A percentile compares a stretch with the other conserved stretches of the same genome.
These are phyloP conservation scores for Exophiala alcalophila DNA, from an alignment of 2,329 filamentous ascomycete species.

Conservation along the genomic window DNA sequence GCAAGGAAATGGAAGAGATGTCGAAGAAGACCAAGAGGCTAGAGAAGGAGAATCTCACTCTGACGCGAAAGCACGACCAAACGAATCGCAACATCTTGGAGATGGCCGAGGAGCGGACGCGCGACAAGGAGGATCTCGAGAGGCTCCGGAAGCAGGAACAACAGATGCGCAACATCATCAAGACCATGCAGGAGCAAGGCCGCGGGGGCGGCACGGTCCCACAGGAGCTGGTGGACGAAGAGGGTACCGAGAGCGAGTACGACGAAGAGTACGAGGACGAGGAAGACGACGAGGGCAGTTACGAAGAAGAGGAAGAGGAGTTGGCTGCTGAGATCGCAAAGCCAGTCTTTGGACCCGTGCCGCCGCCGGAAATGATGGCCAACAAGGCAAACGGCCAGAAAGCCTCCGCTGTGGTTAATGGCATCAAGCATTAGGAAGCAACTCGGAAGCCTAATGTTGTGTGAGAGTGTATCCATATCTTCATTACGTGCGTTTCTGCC, in stretches of 20 bases:
- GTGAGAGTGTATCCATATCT: too few relatives aligned
- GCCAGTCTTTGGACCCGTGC: constrained; percentile 49
- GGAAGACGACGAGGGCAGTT: constrained; percentile 56
- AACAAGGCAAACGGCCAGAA: constrained; percentile 46
- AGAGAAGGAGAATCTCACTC: constrained; percentile 90
- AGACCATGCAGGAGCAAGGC: constrained; percentile 93
- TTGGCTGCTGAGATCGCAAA: constrained; percentile 41
- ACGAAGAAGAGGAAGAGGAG: constrained; percentile 58
- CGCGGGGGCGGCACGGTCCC: constrained; percentile 64
- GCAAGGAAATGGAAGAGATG: constrained; percentile 99
- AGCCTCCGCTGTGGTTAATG: constrained; percentile 40
- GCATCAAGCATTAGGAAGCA: constrained; percentile 37
- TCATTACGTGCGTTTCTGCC: too few relatives aligned
- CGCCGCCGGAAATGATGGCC: constrained; percentile 50
- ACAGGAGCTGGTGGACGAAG: constrained; percentile 53
- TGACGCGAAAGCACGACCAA: constrained; percentile 89
- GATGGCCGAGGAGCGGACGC: constrained; percentile 90
- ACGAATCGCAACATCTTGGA: constrained; percentile 93
- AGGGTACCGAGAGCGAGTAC: constrained; percentile 50
- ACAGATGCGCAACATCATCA: constrained; percentile 90
- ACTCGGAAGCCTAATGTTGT: too few relatives aligned
- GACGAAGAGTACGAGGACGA: constrained; percentile 59
- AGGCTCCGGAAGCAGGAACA: constrained; percentile 79
- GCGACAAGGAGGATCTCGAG: constrained; percentile 72
- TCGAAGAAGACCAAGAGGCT: constrained; percentile 96